A percentile compares a stretch with the other conserved stretches of the same genome.
Evolutionary conservation across 169 alveolate species (phyloP).

Genomic region (Plasmodium cynomolgi): DNA sequence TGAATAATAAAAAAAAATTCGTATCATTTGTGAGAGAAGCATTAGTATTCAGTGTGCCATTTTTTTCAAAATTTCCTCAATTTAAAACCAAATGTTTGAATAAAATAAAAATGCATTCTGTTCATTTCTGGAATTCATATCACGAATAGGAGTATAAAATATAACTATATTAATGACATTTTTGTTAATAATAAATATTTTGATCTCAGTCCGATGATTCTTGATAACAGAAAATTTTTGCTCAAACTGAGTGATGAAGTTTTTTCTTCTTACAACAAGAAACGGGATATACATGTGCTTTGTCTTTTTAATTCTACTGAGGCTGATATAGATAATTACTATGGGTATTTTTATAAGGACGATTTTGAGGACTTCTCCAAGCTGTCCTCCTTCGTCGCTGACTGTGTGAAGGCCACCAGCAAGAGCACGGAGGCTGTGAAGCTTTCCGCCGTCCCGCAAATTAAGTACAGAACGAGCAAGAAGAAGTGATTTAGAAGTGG

Average conservation of each 20-base stretch:
- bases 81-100: slow-evolving; percentile 69
- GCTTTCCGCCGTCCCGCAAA: slow-evolving; percentile 26
- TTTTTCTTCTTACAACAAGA: slow-evolving; percentile 24
- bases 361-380: slow-evolving; percentile 53
- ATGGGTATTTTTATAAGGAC: slow-evolving; percentile 64
- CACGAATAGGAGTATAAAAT: slow-evolving; percentile 4
- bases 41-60: slow-evolving; percentile 59
- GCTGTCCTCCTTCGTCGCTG: slow-evolving; percentile 29
- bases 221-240: slow-evolving; percentile 26
- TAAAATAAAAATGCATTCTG: slow-evolving; percentile 53
- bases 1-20: slow-evolving; percentile 57
- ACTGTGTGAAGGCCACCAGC: slow-evolving; percentile 37
- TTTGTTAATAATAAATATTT: slow-evolving; percentile 68
- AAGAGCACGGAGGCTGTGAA: slow-evolving; percentile 10
- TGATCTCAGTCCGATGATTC: slow-evolving; percentile 34
- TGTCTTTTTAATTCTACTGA: slow-evolving; percentile 27
- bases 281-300: slow-evolving; percentile 61
- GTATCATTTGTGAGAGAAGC: slow-evolving; percentile 44
- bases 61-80: slow-evolving; percentile 73
- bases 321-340: not conserved
- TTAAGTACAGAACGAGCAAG: slow-evolving; percentile 54
- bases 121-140: slow-evolving; percentile 22
- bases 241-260: slow-evolving; percentile 65
- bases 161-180: slow-evolving; percentile 70
- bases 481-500: too few relatives aligned